phyloP scores from a whole-genome alignment of 2,329 filamentous ascomycete genomes.

The Talaromyces sp. region DNA sequence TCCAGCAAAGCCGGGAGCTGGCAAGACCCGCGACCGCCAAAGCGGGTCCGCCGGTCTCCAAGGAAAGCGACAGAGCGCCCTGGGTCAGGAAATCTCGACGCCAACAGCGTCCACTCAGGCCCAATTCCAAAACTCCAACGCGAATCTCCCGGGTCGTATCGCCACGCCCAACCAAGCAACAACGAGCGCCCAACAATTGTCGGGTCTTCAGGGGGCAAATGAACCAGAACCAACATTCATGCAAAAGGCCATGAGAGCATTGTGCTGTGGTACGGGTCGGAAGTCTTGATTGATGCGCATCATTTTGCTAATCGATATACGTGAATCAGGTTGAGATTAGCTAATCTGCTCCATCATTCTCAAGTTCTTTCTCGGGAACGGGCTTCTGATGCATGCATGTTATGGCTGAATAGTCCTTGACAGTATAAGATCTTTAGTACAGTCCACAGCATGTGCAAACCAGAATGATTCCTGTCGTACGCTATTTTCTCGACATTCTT shows the following conservation, averaged over 20 bases:
- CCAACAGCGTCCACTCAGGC: conserved; percentile 89
- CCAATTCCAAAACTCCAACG: conserved; percentile 93
- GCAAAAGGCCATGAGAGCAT: conserved; percentile 86
- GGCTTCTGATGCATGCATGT: background rate
- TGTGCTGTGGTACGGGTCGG: conserved; percentile 72
- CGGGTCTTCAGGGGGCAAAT: conserved; percentile 54
- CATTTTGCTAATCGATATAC: conserved; percentile 25
- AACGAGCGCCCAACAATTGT: conserved; percentile 54
- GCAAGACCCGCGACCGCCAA: conserved; percentile 69
- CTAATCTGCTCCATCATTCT: conserved; percentile 10
- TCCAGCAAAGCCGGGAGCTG: conserved; percentile 72
- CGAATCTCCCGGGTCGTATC: conserved; percentile 68
- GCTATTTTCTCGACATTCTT: conserved; percentile 16
- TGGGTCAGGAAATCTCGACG: conserved; percentile 64
- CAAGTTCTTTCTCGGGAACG: background rate
- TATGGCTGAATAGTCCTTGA: conserved; percentile 1
- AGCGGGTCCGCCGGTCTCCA: conserved; percentile 70
- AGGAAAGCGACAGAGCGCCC: conserved; percentile 67
- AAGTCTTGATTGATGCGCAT: conserved; percentile 21
- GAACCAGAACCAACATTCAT: conserved; percentile 76
- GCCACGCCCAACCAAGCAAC: conserved; percentile 54
- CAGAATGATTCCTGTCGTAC: conserved; percentile 9
- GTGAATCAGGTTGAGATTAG: conserved; percentile 33
- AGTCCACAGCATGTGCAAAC: background rate
- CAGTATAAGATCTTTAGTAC: background rate